Percentiles rank a stretch among this genome's conserved stretches.
phyloP scores from a whole-genome alignment of 1,284 basidiomycete species.

The Fomitopsis palustris region DNA sequence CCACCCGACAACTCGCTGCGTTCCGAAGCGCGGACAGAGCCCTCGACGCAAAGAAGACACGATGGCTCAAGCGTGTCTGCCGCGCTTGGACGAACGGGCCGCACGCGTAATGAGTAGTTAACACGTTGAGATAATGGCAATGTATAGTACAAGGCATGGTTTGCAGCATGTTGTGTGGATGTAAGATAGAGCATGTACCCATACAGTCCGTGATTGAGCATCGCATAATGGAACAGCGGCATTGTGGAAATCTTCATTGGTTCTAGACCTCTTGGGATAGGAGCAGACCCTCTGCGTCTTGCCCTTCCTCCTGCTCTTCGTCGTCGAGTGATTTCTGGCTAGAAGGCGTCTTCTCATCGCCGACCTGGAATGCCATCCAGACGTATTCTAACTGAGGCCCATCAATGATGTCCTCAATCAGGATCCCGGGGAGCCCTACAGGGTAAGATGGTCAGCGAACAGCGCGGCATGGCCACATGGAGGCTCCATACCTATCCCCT shows the following conservation, averaged over 20 bases:
- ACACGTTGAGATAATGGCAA: background rate
- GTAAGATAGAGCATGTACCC: background rate
- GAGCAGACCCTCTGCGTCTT: slow-evolving; percentile 7
- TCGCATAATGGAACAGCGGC: background rate
- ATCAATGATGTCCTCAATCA: slow-evolving; percentile 25
- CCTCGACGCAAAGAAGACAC: slow-evolving; percentile 25
- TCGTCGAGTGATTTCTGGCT: slow-evolving; percentile 8
- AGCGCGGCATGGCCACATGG: background rate
- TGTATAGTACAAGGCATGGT: background rate
- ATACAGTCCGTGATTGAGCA: background rate
- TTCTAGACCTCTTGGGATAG: background rate
- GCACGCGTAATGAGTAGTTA: background rate
- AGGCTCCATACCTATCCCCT: slow-evolving; percentile 45
- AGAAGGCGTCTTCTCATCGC: slow-evolving; percentile 4
- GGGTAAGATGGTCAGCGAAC: background rate
- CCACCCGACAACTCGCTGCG: slow-evolving; percentile 41
- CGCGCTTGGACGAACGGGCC: slow-evolving; percentile 21
- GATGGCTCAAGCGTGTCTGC: slow-evolving; percentile 31
- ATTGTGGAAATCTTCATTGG: background rate
- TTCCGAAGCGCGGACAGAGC: slow-evolving; percentile 20
- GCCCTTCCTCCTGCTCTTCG: slow-evolving; percentile 19
- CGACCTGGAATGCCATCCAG: slow-evolving; percentile 19
- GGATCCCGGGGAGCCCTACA: slow-evolving; percentile 21
- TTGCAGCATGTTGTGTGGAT: background rate
- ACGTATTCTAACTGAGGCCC: slow-evolving; percentile 25